These are phyloP conservation scores for Panicum virgatum DNA, from an alignment of 202 grass and related monocot genomes.

Conservation along the genomic window DNA sequence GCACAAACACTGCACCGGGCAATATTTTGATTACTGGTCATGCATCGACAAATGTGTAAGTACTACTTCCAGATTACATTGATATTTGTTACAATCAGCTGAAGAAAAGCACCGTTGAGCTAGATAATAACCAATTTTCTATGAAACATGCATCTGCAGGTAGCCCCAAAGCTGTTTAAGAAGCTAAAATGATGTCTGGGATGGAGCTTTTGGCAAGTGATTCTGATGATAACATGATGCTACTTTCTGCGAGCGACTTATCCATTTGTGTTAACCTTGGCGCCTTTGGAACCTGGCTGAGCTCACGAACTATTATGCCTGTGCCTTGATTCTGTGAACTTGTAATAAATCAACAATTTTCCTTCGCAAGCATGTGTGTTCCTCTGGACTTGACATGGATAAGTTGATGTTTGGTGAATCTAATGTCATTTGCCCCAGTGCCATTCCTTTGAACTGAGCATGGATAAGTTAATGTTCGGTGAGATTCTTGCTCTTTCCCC, in stretches of 20 bases:
- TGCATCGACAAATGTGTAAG: slow-evolving; percentile 90
- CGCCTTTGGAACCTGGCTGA: neutral
- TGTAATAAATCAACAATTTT: slow-evolving; percentile 17
- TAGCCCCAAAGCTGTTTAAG: slow-evolving; percentile 31
- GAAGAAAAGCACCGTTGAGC: neutral
- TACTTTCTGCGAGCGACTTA: neutral
- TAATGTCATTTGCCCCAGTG: no score
- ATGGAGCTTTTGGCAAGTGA: neutral
- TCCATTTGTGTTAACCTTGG: neutral
- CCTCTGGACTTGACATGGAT: neutral
- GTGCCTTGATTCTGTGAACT: slow-evolving; percentile 3
- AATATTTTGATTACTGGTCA: slow-evolving; percentile 88
- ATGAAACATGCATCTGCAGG: slow-evolving; percentile 19
- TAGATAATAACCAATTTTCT: neutral
- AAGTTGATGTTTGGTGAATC: neutral
- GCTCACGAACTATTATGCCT: neutral
- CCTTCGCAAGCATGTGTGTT: neutral
- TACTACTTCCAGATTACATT: neutral
- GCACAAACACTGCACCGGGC: slow-evolving; percentile 92
- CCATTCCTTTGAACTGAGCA: no score
- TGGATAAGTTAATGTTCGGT: neutral
- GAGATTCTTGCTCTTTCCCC: no score
- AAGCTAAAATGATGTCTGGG: slow-evolving; percentile 14
- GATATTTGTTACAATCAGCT: neutral
- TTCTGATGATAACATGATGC: neutral